Evolutionary conservation across 192 early-diverging fungal genomes (phyloP).

Genomic region (Mortierella claussenii): DNA sequence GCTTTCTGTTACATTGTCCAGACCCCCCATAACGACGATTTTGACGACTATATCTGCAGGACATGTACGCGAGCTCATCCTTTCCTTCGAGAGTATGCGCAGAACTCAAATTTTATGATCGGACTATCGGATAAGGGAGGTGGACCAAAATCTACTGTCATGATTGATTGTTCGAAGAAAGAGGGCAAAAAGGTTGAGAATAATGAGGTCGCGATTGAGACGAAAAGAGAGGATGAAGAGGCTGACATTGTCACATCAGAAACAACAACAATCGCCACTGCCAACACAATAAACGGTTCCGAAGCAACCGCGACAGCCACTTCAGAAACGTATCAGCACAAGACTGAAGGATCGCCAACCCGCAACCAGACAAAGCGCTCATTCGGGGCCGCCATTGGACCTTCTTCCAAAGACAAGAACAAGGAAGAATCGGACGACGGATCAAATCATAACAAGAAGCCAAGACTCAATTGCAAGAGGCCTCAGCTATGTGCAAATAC

Average conservation of each 20-base stretch:
- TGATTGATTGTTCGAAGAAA: conserved; percentile 36
- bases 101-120: conserved; percentile 40
- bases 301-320: neutral
- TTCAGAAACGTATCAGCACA: no score
- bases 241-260: conserved; percentile 8
- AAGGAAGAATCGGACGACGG: conserved; percentile 7
- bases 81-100: conserved; percentile 50
- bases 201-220: neutral
- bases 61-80: conserved; percentile 64
- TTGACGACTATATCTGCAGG: conserved; percentile 78
- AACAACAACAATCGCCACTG: neutral
- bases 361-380: conserved; percentile 27
- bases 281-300: neutral
- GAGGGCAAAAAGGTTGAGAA: conserved; percentile 3
- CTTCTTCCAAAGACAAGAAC: conserved; percentile 4
- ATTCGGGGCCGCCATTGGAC: no score
- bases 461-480: conserved; percentile 31
- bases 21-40: conserved; percentile 63
- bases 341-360: neutral
- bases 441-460: conserved; percentile 22
- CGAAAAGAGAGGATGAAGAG: neutral
- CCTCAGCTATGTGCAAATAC: conserved; percentile 43
- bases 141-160: conserved; percentile 34
- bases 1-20: conserved; percentile 3
- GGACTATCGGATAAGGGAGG: conserved; percentile 27